These are phyloP conservation scores for Haematococcus lacustris DNA, from an alignment of 139 green algal genomes.

Conservation along the genomic window DNA sequence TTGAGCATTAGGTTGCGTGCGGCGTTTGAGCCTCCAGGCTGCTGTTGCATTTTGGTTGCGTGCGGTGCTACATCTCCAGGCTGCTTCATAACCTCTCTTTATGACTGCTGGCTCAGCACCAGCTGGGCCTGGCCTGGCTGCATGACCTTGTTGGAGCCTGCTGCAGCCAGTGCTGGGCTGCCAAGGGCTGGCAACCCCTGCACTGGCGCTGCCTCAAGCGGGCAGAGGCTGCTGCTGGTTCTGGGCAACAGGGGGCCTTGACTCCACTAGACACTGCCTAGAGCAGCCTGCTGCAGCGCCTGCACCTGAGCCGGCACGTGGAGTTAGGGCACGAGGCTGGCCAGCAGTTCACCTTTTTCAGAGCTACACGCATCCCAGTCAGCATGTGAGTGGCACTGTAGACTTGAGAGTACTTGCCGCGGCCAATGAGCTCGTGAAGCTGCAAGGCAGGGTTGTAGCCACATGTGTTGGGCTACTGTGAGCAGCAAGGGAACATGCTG, in stretches of 20 bases:
- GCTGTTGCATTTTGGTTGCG: no score
- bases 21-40: no score
- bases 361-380: slow-evolving; percentile 22
- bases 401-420: slow-evolving; percentile 35
- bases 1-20: neutral
- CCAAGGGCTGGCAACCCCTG: neutral
- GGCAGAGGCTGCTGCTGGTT: neutral
- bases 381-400: slow-evolving; percentile 17
- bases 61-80: no score
- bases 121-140: no score
- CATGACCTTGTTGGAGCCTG: no score
- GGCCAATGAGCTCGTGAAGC: slow-evolving; percentile 25
- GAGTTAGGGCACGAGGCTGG: neutral
- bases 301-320: no score
- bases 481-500: neutral
- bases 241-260: neutral
- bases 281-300: neutral
- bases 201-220: neutral
- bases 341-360: slow-evolving; percentile 31
- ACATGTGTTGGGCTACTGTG: slow-evolving; percentile 1
- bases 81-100: no score
- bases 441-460: slow-evolving; percentile 15
- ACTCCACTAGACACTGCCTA: neutral
- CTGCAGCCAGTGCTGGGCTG: neutral
- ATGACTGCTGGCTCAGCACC: no score